A percentile compares a stretch with the other conserved stretches of the same genome.
These are phyloP conservation scores for Fonsecaea multimorphosa DNA, from an alignment of 2,329 filamentous ascomycete genomes.

Conservation along the genomic window DNA sequence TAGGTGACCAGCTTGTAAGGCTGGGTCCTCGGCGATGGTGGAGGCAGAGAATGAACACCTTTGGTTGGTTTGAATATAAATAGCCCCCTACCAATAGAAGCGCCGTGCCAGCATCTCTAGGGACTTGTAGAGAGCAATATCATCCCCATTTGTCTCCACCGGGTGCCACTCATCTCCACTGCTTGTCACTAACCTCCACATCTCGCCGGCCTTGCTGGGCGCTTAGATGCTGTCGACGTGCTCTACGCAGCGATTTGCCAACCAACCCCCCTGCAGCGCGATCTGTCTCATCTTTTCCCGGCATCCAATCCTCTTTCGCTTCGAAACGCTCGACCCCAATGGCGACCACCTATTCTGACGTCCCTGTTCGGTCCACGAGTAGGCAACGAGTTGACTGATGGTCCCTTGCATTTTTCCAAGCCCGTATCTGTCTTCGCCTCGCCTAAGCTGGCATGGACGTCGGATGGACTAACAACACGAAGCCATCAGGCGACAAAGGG, in stretches of 20 bases:
- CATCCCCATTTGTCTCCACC: neutral
- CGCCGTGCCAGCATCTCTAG: neutral
- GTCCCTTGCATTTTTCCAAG: slow-evolving; percentile 14
- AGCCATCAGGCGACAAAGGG: slow-evolving; percentile 10
- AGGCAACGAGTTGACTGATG: neutral
- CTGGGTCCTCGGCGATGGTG: neutral
- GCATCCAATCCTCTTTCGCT: slow-evolving; percentile 17
- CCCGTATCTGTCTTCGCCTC: slow-evolving; percentile 9
- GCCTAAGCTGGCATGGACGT: neutral
- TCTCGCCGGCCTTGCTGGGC: slow-evolving; percentile 1
- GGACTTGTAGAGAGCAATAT: neutral
- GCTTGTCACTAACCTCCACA: neutral
- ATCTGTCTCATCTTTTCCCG: slow-evolving; percentile 25
- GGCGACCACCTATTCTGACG: slow-evolving; percentile 9
- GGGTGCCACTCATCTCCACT: neutral
- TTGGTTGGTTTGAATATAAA: neutral
- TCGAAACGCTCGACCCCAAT: slow-evolving; percentile 24
- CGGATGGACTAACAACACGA: slow-evolving; percentile 4
- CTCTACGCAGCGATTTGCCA: slow-evolving; percentile 5
- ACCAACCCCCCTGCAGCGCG: slow-evolving; percentile 19
- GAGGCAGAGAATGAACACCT: neutral
- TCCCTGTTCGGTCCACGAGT: neutral
- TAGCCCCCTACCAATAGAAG: neutral
- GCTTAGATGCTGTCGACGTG: slow-evolving; percentile 4
- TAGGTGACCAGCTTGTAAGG: neutral